Evolutionary conservation across 495 filamentous ascomycete genomes (phyloP).

Genomic region (Lasiosphaeriaceae sp.): DNA sequence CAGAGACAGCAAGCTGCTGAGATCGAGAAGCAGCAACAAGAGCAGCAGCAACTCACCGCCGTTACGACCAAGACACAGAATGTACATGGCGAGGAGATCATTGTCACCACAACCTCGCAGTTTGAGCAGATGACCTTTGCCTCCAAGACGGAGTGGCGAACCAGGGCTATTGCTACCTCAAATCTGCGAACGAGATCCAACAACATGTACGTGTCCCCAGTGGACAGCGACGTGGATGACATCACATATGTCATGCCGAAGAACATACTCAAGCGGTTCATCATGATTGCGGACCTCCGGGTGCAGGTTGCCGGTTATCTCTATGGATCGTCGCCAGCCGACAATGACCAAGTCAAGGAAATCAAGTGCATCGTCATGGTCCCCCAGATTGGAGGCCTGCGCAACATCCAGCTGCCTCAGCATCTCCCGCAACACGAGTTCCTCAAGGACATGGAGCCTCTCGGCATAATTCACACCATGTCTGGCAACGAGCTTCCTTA

Average conservation of each 20-base stretch:
- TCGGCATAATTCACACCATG: constrained; percentile 94
- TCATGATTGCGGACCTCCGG: constrained; percentile 94
- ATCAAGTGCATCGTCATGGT: constrained; percentile 95
- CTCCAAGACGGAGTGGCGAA: constrained; percentile 98
- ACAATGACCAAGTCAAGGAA: constrained; percentile 97
- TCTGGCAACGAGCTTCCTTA: constrained; percentile 92
- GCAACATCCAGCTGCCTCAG: constrained; percentile 88
- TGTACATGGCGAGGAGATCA: constrained; percentile 94
- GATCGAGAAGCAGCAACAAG: constrained; percentile 98
- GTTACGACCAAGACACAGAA: constrained; percentile 99
- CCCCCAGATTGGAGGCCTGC: constrained; percentile 90
- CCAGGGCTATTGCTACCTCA: constrained; percentile 90
- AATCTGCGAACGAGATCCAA: constrained; percentile 93
- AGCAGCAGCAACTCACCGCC: constrained; percentile 92
- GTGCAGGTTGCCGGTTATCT: constrained; percentile 95
- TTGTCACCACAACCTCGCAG: constrained; percentile 95
- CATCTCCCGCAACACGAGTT: constrained; percentile 91
- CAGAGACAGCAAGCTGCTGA: constrained; percentile 98
- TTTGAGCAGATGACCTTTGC: constrained; percentile 97
- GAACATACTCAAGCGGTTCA: constrained; percentile 98
- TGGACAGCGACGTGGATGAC: constrained; percentile 76
- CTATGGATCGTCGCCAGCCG: constrained; percentile 87
- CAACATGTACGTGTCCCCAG: constrained; percentile 97
- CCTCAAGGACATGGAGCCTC: constrained; percentile 79
- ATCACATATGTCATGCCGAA: constrained; percentile 98